Conservation (phyloP, 2,329 filamentous ascomycete species). For the Fonsecaea multimorphosa region DNA sequence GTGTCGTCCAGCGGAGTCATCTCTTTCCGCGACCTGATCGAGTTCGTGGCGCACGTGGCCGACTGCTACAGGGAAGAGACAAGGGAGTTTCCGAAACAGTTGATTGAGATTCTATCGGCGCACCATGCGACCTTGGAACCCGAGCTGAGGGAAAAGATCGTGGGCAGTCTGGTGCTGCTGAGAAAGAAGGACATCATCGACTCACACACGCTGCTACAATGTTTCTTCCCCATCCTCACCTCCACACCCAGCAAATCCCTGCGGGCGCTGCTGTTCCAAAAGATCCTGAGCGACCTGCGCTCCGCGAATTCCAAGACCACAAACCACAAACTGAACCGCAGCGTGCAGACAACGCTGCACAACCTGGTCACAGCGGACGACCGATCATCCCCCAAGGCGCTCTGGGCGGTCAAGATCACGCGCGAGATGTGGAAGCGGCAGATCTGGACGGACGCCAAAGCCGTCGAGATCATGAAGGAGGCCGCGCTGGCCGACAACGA, state of each 20-base stretch:
- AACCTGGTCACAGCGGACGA: constrained; percentile 90
- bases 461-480: constrained; percentile 98
- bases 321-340: constrained; percentile 92
- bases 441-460: constrained; percentile 91
- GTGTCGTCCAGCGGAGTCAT: constrained; percentile 74
- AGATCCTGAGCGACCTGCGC: constrained; percentile 89
- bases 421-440: constrained; percentile 96
- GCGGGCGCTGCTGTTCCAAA: constrained; percentile 80
- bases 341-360: constrained; percentile 90
- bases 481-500: constrained; percentile 87
- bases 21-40: constrained; percentile 87
- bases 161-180: constrained; percentile 84
- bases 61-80: constrained; percentile 90
- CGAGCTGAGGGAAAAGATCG: constrained; percentile 91
- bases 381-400: constrained; percentile 78
- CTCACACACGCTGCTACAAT: constrained; percentile 81
- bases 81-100: constrained; percentile 74
- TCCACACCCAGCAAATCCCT: constrained; percentile 91
- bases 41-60: constrained; percentile 90
- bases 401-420: constrained; percentile 96
- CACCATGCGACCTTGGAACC: constrained; percentile 83
- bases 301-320: constrained; percentile 84
- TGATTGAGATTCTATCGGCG: constrained; percentile 78
- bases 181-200: constrained; percentile 91
- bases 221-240: constrained; percentile 91